These are phyloP conservation scores for Clonostachys rhizophaga DNA, from an alignment of 2,329 filamentous ascomycete genomes.

Conservation along the genomic window DNA sequence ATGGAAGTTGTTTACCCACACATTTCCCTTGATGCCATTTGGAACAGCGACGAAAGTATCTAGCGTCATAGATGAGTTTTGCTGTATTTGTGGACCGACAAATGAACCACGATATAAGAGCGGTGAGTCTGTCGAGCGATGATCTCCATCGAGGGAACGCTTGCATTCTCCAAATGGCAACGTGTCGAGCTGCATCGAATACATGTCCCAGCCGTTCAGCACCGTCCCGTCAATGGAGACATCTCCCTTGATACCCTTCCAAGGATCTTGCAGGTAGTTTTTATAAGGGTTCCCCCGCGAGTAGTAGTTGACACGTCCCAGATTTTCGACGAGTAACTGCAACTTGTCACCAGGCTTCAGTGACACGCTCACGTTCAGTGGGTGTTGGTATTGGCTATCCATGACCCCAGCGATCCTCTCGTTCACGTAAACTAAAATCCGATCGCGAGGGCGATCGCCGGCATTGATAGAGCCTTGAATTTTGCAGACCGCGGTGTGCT, in stretches of 20 bases:
- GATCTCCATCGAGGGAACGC: no score
- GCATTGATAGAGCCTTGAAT: slow-evolving; percentile 25
- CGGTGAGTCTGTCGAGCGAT: no score
- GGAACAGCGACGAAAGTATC: no score
- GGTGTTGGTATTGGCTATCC: slow-evolving; percentile 35
- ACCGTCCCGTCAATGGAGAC: slow-evolving; percentile 36
- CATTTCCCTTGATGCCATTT: no score
- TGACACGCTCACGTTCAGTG: slow-evolving; percentile 26
- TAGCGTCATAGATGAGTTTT: no score
- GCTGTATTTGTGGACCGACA: no score
- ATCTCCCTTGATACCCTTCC: slow-evolving; percentile 32
- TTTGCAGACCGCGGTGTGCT: slow-evolving; percentile 18
- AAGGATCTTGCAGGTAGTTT: slow-evolving; percentile 31
- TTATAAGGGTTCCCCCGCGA: slow-evolving; percentile 10
- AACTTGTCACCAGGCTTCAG: slow-evolving; percentile 32
- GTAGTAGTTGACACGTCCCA: slow-evolving; percentile 37
- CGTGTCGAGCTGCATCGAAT: no score
- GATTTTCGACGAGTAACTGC: slow-evolving; percentile 41
- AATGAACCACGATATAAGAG: no score
- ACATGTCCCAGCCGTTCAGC: no score
- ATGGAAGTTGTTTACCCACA: slow-evolving; percentile 14
- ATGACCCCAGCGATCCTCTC: slow-evolving; percentile 32
- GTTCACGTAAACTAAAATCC: slow-evolving; percentile 43
- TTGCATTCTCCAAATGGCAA: no score
- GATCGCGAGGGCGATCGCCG: slow-evolving; percentile 37